phyloP scores from a whole-genome alignment of 345 rosid genomes.

The Eucalyptus decipiens region DNA sequence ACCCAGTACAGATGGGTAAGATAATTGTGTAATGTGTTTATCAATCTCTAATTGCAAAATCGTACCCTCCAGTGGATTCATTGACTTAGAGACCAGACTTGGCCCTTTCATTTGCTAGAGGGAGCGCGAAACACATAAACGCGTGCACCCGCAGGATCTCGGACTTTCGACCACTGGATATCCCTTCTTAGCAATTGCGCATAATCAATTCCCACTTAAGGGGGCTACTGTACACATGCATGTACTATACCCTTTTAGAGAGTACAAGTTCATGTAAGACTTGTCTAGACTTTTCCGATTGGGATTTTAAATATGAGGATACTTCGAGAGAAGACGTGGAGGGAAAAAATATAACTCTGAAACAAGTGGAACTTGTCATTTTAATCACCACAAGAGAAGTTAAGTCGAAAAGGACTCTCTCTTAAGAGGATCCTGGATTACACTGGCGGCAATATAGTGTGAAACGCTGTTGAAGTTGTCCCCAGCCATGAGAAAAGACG shows the following conservation, averaged over 20 bases:
- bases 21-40: neutral
- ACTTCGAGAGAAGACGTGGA: neutral
- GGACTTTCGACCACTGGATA: neutral
- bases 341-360: neutral
- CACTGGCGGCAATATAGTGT: slow-evolving; percentile 32
- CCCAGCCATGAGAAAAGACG: slow-evolving; percentile 22
- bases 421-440: slow-evolving; percentile 59
- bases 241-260: neutral
- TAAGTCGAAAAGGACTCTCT: slow-evolving; percentile 69
- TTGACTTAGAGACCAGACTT: neutral
- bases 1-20: neutral
- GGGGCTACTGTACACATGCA: neutral
- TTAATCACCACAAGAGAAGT: neutral
- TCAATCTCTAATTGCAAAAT: neutral
- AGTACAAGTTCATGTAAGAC: neutral
- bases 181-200: neutral
- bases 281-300: neutral
- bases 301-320: neutral
- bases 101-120: neutral
- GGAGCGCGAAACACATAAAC: neutral
- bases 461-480: slow-evolving; percentile 2
- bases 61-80: neutral
- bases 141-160: neutral
- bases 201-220: neutral
- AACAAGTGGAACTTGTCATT: neutral